phyloP scores from a whole-genome alignment of 176 grass and related monocot species.

The Bromus sterilis region DNA sequence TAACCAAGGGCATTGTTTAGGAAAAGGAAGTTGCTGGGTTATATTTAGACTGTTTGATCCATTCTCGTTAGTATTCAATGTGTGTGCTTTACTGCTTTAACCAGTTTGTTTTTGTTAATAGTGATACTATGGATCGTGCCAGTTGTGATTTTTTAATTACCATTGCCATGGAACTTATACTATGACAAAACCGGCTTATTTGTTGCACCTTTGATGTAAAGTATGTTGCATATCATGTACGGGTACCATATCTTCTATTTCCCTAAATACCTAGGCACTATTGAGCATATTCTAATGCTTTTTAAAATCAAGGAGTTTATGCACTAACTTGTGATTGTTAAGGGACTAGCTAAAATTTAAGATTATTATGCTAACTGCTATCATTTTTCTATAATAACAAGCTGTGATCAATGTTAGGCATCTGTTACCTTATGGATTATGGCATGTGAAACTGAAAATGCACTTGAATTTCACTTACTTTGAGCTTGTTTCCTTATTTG shows the following conservation, averaged over 20 bases:
- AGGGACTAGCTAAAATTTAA: not conserved
- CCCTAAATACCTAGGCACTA: not conserved
- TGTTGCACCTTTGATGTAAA: not conserved
- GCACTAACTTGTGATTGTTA: not conserved
- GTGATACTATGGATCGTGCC: not conserved
- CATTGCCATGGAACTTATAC: not conserved
- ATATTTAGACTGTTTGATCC: not conserved
- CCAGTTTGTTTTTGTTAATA: not conserved
- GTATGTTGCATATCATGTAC: not conserved
- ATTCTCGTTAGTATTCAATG: not conserved
- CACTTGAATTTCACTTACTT: not conserved
- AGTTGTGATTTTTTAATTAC: not conserved
- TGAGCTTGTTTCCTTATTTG: not conserved
- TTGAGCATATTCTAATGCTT: not conserved
- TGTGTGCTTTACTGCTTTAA: not conserved
- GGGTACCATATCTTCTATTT: not conserved
- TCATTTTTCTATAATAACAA: not conserved
- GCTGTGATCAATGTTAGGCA: not conserved
- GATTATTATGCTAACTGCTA: not conserved
- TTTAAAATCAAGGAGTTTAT: not conserved
- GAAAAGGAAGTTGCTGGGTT: not conserved
- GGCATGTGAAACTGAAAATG: not conserved
- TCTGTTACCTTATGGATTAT: conserved; percentile 4
- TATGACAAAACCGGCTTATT: not conserved
- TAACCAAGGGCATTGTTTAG: not conserved